These are phyloP conservation scores for Scheffersomyces lignicola DNA, from an alignment of 1,139 yeast genomes.

Conservation along the genomic window DNA sequence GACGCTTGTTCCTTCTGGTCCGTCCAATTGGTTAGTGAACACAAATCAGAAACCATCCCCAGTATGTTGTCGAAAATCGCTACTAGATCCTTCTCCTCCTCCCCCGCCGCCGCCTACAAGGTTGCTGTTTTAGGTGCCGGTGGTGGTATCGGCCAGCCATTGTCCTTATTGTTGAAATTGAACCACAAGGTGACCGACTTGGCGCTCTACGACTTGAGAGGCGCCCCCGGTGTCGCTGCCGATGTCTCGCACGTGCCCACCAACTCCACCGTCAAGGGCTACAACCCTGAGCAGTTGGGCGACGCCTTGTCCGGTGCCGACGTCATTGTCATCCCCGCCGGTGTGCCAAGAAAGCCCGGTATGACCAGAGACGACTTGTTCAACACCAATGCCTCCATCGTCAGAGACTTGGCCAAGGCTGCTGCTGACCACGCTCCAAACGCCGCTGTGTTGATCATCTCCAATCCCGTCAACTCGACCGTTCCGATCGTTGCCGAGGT, in stretches of 20 bases:
- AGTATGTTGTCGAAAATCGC: conserved; percentile 51
- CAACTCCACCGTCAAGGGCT: conserved; percentile 67
- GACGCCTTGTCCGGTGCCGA: conserved; percentile 71
- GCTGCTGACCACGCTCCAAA: conserved; percentile 73
- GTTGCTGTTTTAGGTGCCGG: conserved; percentile 79
- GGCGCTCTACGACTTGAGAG: conserved; percentile 84
- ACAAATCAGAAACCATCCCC: no score
- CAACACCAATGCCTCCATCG: conserved; percentile 90
- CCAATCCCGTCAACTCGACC: conserved; percentile 95
- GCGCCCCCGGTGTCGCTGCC: conserved; percentile 90
- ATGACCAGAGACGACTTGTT: conserved; percentile 97
- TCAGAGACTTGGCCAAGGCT: conserved; percentile 77
- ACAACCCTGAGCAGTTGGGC: conserved; percentile 61
- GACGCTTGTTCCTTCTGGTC: no score
- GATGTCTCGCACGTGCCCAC: conserved; percentile 91
- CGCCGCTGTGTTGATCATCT: conserved; percentile 76
- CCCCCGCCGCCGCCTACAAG: conserved; percentile 64
- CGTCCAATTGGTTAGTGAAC: no score
- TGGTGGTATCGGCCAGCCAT: conserved; percentile 94
- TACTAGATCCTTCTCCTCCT: conserved; percentile 66
- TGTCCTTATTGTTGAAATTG: conserved; percentile 78
- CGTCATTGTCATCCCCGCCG: conserved; percentile 89
- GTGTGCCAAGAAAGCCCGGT: conserved; percentile 97
- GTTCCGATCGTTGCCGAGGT: conserved; percentile 92
- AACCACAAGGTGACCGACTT: conserved; percentile 61